Evolutionary conservation across 164 flowering plant genomes (phyloP), one percentile per base, ranked within the genome.

Genomic region (Stephania cephalantha): DNA sequence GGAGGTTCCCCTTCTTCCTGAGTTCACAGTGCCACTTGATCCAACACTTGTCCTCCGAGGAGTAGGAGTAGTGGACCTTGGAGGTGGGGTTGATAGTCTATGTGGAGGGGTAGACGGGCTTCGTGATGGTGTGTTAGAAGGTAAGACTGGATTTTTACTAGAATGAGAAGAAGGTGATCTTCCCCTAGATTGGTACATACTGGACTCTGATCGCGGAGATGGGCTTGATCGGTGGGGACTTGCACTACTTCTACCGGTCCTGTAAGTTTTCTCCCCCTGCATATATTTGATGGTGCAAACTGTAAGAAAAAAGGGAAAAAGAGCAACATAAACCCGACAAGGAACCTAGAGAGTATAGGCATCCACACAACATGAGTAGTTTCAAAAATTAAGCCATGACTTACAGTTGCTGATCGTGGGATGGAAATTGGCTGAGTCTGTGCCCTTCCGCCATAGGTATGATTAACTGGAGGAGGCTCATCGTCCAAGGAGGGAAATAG

Each of bases 171-270:
- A 87, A 73, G 96, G 88, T 61, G 92, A 85, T 71, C 90, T 85
- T 82, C 94, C 92, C 74, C 93, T 85, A 53, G 94, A 82, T 77
- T 84, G 90, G 53, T 75, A 71, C 2, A 81, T 75, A 69, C 84
- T 80, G 71, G 31, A 85, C 17, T 85, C 85, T 61, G 96, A 86
- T 35, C 90, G 85, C 79, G 96, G 97, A 75, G 98, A 95, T 79
- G 96, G 91, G 81, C 95, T 93, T 63, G 86, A 79, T 46, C 97
- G 92, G 78, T 89, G 89, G 45, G 99, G 99, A 82, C 99, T 95
- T 15, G 95, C 85, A 84, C 99, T 91, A 61, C 92, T 90, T 84
- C 92, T 90, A 79, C 86, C 85, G 77, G 86, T 90, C 78, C 88
- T 79, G 75, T 84, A 71, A 78, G 90, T 89, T 84, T 82, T 95